These are phyloP conservation scores for Colletotrichum sp. DNA, from an alignment of 2,329 filamentous ascomycete genomes.

Conservation along the genomic window DNA sequence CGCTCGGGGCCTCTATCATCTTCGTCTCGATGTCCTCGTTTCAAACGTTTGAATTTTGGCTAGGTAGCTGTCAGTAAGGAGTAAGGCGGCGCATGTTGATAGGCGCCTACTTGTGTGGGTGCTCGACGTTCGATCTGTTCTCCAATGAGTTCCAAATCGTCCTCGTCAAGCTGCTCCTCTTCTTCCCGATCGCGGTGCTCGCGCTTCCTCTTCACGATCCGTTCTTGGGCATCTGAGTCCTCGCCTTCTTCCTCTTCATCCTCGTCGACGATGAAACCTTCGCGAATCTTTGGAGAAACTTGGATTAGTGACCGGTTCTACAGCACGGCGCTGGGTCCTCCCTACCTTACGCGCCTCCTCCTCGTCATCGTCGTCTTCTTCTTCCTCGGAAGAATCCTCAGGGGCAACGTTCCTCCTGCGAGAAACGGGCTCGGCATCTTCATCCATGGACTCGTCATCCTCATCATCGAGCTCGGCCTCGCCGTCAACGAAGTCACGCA, in stretches of 20 bases:
- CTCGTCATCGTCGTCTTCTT: constrained; percentile 90
- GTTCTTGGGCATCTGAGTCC: constrained; percentile 58
- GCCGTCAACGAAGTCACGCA: constrained; percentile 81
- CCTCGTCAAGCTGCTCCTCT: constrained; percentile 90
- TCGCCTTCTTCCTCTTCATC: constrained; percentile 76
- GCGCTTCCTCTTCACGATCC: constrained; percentile 75
- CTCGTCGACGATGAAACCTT: constrained; percentile 96
- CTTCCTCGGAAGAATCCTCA: constrained; percentile 90
- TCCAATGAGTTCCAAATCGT: constrained; percentile 94
- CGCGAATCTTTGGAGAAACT: constrained; percentile 68
- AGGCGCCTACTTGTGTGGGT: constrained; percentile 69
- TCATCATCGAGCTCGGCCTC: constrained; percentile 87
- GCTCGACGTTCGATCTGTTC: constrained; percentile 76
- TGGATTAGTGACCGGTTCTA: constrained; percentile 15
- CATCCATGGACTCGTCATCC: constrained; percentile 83
- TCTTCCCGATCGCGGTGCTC: constrained; percentile 78
- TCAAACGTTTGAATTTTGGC: constrained; percentile 95
- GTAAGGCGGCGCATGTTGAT: background rate
- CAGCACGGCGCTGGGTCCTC: constrained; percentile 10
- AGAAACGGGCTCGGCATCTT: constrained; percentile 65
- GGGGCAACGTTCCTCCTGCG: constrained; percentile 50
- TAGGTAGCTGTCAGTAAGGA: constrained; percentile 37
- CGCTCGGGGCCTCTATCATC: constrained; percentile 67
- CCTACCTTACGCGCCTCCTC: constrained; percentile 79
- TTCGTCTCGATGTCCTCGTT: constrained; percentile 84